phyloP scores from a whole-genome alignment of 176 grass and related monocot genomes.

The Eragrostis curvula region DNA sequence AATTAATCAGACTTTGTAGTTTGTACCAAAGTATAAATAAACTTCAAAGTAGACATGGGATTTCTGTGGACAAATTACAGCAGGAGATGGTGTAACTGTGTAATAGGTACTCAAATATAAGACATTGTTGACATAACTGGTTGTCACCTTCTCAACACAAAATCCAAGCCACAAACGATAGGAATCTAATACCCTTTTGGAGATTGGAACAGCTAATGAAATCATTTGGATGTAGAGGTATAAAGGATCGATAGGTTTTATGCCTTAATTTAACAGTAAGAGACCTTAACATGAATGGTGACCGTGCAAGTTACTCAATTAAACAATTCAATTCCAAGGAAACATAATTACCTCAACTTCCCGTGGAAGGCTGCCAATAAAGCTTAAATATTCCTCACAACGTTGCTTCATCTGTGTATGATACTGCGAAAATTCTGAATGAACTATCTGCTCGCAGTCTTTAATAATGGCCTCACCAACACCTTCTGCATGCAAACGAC shows the following conservation, averaged over 20 bases:
- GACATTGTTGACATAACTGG: not conserved
- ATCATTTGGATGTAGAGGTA: not conserved
- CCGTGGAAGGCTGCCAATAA: conserved; percentile 64
- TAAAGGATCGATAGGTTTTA: not conserved
- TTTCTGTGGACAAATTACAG: not conserved
- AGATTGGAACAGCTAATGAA: conserved; percentile 6
- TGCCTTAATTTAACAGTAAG: not conserved
- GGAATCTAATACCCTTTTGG: not conserved
- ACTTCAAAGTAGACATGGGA: not conserved
- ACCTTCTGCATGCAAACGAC: conserved; percentile 78
- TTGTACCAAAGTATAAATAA: not conserved
- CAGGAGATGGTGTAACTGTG: not conserved
- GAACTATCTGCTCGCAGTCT: conserved; percentile 90
- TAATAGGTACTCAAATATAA: conserved; percentile 25
- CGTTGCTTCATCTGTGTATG: conserved; percentile 65
- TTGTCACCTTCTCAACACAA: not conserved
- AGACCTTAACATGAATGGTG: not conserved
- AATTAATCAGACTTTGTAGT: conserved; percentile 4
- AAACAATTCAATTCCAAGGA: conserved; percentile 2
- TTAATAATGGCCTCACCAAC: conserved; percentile 69
- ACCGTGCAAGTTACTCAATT: conserved; percentile 1
- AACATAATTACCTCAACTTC: conserved; percentile 70
- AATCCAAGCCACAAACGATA: not conserved
- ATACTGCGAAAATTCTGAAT: conserved; percentile 80
- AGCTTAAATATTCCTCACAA: conserved; percentile 73